Evolutionary conservation across 2,329 filamentous ascomycete genomes (phyloP).

Genomic region (Ceratocystis eucalypticola): DNA sequence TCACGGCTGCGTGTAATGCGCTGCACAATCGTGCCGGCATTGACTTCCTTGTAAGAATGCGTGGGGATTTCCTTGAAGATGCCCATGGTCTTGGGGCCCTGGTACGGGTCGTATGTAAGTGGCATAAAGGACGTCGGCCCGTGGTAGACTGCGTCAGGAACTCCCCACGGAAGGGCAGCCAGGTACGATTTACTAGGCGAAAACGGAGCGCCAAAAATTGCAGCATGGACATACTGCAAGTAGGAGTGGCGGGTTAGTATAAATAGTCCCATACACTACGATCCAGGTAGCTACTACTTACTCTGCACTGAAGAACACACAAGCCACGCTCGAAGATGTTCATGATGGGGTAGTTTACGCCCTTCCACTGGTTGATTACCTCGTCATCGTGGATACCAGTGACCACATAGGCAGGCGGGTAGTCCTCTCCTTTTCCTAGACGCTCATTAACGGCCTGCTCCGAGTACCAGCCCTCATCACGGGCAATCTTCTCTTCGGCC

Average conservation of each 20-base stretch:
- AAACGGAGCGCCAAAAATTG: slow-evolving; percentile 84
- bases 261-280: not conserved
- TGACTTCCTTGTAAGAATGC: slow-evolving; percentile 76
- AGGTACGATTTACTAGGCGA: slow-evolving; percentile 71
- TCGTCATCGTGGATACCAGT: slow-evolving; percentile 89
- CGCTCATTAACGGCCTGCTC: slow-evolving; percentile 50
- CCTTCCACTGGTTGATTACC: slow-evolving; percentile 93
- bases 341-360: slow-evolving; percentile 98
- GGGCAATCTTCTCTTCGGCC: slow-evolving; percentile 56
- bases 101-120: slow-evolving; percentile 66
- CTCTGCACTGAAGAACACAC: slow-evolving; percentile 87
- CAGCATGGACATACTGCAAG: slow-evolving; percentile 65
- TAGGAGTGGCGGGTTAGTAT: not conserved
- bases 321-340: slow-evolving; percentile 94
- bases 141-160: slow-evolving; percentile 76
- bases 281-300: slow-evolving; percentile 31
- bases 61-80: slow-evolving; percentile 68
- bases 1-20: slow-evolving; percentile 77
- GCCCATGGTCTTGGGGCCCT: slow-evolving; percentile 63
- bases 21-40: slow-evolving; percentile 81
- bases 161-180: slow-evolving; percentile 55
- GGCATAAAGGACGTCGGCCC: slow-evolving; percentile 90
- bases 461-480: slow-evolving; percentile 59
- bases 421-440: slow-evolving; percentile 55
- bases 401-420: slow-evolving; percentile 73